Evolutionary conservation across 1,139 yeast genomes (phyloP).

Genomic region (Eremothecium cymbalariae): DNA sequence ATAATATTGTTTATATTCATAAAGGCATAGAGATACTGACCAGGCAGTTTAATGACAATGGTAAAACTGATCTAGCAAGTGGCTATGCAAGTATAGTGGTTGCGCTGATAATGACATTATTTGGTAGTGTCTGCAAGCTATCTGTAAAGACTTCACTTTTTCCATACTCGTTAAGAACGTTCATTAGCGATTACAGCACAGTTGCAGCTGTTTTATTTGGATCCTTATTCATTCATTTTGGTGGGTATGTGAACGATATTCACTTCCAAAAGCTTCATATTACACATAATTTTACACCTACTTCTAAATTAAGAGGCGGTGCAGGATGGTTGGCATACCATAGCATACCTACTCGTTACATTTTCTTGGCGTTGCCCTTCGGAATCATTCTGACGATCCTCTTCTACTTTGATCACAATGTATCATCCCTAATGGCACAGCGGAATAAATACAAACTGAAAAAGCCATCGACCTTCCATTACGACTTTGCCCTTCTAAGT

Average conservation of each 20-base stretch:
- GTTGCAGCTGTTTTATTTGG: constrained; percentile 79
- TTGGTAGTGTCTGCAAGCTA: constrained; percentile 58
- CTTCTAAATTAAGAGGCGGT: constrained; percentile 36
- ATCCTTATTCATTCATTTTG: constrained; percentile 86
- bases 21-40: constrained; percentile 79
- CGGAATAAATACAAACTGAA: constrained; percentile 68
- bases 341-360: constrained; percentile 57
- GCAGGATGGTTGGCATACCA: constrained; percentile 47
- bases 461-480: constrained; percentile 87
- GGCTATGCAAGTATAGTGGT: constrained; percentile 75
- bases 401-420: constrained; percentile 92
- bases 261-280: constrained; percentile 58
- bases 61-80: constrained; percentile 36
- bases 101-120: constrained; percentile 62
- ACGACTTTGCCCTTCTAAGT: constrained; percentile 83
- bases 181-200: constrained; percentile 78
- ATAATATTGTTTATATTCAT: constrained; percentile 80
- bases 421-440: constrained; percentile 87
- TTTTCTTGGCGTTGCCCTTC: constrained; percentile 87
- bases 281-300: constrained; percentile 70
- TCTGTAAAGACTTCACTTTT: constrained; percentile 58
- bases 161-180: constrained; percentile 50
- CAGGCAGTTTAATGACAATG: constrained; percentile 49
- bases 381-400: constrained; percentile 75
- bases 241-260: constrained; percentile 54